Evolutionary conservation across 176 grass and related monocot species (phyloP), one percentile per base, ranked within the genome.

Genomic region (Paspalum vaginatum): DNA sequence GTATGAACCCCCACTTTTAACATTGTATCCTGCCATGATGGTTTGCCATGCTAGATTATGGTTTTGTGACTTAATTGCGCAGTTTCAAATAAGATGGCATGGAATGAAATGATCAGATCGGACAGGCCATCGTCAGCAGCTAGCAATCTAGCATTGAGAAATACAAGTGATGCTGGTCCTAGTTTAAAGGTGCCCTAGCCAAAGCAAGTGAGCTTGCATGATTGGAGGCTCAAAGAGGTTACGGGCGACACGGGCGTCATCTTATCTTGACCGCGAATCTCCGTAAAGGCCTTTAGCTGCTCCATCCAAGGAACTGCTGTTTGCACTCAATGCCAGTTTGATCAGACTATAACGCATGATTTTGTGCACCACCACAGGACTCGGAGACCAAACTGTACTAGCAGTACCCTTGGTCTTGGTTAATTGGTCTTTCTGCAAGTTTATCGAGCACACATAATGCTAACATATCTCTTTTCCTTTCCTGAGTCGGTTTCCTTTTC

Each of bases 191-290:
- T 59, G 21, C 21, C 64, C 25, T 11, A 50, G 26, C 20, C 26
- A 42, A 61, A 62, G 11, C 26, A 43, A 50, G 27, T 46, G 55
- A 74, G 47, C 64, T 5, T 50, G 55, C 78, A 59, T 73, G 83
- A 89, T 85, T 81, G 47, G 71, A 77, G 21, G 21, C 17, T 38
- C 51, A 47, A 55, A 55, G 70, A 76, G 72, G 57, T 49, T 41
- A 38, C 17, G 74, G 11, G 17, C 73, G 72, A 43, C 80, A 38
- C 4, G 42, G 65, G 59, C 67, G 25, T 81, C 82, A 67, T 44
- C 75, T 74, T 79, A 74, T 79, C 75, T 79, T 88, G 80, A 78
- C 86, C 41, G 10, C 56, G 49, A 72, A 27, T 65, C 45, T 60
- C 25, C 26, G 21, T 6, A 46, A 56, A 40, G 43, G 56, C n/a